A percentile compares a stretch with the other conserved stretches of the same genome.
Conservation (phyloP, 2,329 filamentous ascomycete species). For the Exophiala xenobiotica region DNA sequence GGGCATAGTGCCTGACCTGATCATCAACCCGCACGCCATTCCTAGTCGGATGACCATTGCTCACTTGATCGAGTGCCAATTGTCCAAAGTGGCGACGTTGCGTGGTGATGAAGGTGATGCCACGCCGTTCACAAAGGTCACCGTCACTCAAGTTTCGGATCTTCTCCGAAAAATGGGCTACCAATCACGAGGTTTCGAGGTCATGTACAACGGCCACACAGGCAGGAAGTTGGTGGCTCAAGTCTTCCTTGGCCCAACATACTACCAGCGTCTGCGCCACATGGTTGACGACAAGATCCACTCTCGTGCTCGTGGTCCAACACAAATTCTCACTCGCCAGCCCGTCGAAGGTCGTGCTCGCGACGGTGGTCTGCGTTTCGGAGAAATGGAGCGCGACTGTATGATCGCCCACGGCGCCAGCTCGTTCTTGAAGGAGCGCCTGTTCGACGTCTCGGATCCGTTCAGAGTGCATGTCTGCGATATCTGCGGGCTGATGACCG, state of each 20-base stretch:
- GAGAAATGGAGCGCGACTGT: constrained; percentile 99
- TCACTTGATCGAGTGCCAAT: constrained; percentile 97
- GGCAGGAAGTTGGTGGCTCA: constrained; percentile 90
- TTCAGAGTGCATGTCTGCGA: constrained; percentile 98
- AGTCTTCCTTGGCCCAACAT: constrained; percentile 95
- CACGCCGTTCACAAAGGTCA: constrained; percentile 96
- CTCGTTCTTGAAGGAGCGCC: constrained; percentile 92
- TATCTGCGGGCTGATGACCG: constrained; percentile 98
- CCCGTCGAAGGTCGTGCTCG: constrained; percentile 97
- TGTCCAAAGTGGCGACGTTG: constrained; percentile 92
- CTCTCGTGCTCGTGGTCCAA: constrained; percentile 92
- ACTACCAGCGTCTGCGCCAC: constrained; percentile 96
- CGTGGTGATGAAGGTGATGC: constrained; percentile 96
- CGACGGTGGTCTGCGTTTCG: constrained; percentile 97
- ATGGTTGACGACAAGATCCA: constrained; percentile 99
- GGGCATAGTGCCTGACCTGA: constrained; percentile 88
- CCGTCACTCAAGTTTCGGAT: constrained; percentile 86
- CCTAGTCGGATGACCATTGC: constrained; percentile 99
- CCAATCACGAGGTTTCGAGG: constrained; percentile 94
- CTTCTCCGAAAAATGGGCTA: constrained; percentile 87
- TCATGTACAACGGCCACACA: constrained; percentile 99
- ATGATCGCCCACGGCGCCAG: constrained; percentile 99
- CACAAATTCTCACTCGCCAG: constrained; percentile 95
- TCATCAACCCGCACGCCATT: constrained; percentile 99
- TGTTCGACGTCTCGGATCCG: constrained; percentile 96